Evolutionary conservation across 306 rosid genomes (phyloP).

Genomic region (Quercus parvula): DNA sequence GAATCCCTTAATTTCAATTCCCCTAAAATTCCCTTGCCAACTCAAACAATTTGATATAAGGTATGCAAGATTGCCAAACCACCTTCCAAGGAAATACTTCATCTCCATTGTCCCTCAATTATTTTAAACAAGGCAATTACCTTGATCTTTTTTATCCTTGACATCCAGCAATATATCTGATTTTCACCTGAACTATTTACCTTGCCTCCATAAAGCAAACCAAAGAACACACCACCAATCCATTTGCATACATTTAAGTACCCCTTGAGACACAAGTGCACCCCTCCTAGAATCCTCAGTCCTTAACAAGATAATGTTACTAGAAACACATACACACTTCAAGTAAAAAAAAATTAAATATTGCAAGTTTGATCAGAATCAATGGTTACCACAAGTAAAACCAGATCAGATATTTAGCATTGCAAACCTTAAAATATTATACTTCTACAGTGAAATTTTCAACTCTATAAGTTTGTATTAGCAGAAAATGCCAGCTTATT

Average conservation of each 20-base stretch:
- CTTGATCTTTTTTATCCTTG: no score
- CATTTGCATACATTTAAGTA: not conserved
- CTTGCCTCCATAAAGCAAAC: not conserved
- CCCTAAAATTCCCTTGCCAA: no score
- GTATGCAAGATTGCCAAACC: no score
- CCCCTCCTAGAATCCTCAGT: not conserved
- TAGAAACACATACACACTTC: no score
- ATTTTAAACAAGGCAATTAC: no score
- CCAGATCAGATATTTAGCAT: not conserved
- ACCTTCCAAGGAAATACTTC: no score
- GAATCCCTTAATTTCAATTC: not conserved
- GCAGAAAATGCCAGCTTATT: no score
- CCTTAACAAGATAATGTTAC: not conserved
- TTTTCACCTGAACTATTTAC: not conserved
- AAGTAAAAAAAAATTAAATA: not conserved
- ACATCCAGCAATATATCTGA: not conserved
- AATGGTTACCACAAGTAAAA: not conserved
- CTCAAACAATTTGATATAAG: no score
- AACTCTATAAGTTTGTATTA: no score
- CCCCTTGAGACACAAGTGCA: not conserved
- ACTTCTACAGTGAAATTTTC: no score
- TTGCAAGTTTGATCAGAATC: not conserved
- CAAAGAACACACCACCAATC: not conserved
- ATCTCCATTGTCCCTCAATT: no score
- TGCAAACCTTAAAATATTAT: not conserved